Conservation (phyloP, 2,329 filamentous ascomycete species). For the Gremmenia infestans region DNA sequence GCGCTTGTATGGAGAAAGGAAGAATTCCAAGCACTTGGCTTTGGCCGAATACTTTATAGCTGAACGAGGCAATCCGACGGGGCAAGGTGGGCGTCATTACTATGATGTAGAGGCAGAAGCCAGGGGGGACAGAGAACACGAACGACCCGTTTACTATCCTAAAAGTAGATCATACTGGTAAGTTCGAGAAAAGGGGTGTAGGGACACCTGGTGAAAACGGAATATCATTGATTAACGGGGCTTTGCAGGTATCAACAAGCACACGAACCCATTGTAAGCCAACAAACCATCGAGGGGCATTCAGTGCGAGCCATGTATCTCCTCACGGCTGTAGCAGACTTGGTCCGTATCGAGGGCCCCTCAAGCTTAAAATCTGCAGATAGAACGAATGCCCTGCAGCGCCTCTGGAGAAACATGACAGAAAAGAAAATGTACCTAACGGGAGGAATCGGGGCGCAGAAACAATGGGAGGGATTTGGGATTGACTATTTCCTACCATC, state of each 20-base stretch:
- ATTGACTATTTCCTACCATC: constrained; percentile 55
- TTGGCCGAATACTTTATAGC: constrained; percentile 53
- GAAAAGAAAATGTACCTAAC: constrained; percentile 59
- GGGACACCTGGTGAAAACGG: neutral
- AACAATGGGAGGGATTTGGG: constrained; percentile 57
- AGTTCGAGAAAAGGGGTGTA: neutral
- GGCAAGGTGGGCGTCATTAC: constrained; percentile 45
- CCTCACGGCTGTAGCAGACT: constrained; percentile 52
- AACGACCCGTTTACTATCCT: constrained; percentile 44
- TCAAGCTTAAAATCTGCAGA: neutral
- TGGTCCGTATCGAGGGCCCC: constrained; percentile 37
- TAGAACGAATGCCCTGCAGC: constrained; percentile 34
- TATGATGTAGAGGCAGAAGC: constrained; percentile 49
- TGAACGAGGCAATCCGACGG: constrained; percentile 50
- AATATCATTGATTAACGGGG: constrained; percentile 37
- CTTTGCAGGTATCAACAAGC: constrained; percentile 51
- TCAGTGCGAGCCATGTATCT: constrained; percentile 57
- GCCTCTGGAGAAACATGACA: constrained; percentile 57
- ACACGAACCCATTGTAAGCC: constrained; percentile 49
- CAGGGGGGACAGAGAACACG: constrained; percentile 45
- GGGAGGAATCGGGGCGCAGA: constrained; percentile 52
- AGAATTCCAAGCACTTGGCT: constrained; percentile 35
- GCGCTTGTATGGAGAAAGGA: constrained; percentile 39
- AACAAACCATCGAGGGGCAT: constrained; percentile 52
- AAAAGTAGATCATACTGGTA: constrained; percentile 36